A percentile compares a stretch with the other conserved stretches of the same genome.
Conservation (phyloP, 176 grass and related monocot genomes). For the Alopecurus myosuroides region DNA sequence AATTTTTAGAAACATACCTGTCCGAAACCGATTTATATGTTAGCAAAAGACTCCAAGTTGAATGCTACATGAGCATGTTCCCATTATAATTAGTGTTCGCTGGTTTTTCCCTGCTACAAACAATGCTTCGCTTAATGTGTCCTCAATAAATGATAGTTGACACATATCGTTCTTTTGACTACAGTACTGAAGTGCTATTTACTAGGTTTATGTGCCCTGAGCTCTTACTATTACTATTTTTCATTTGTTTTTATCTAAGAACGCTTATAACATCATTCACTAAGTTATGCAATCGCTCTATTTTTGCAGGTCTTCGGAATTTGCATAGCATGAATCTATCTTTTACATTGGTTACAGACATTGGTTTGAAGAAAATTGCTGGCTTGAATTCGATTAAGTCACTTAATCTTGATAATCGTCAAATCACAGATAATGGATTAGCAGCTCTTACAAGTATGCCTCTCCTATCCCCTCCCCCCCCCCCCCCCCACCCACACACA, state of each 20-base stretch:
- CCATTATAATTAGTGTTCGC: neutral
- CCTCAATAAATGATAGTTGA: slow-evolving; percentile 4
- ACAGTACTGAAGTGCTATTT: neutral
- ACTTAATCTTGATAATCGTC: slow-evolving; percentile 85
- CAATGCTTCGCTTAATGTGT: neutral
- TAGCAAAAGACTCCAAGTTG: neutral
- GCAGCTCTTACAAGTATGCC: slow-evolving; percentile 67
- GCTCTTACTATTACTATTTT: neutral
- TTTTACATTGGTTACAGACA: slow-evolving; percentile 75
- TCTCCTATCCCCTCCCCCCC: slow-evolving; percentile 15
- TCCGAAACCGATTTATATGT: neutral
- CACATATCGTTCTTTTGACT: neutral
- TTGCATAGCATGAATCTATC: slow-evolving; percentile 85
- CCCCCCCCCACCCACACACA: no score
- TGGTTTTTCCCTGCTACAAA: neutral
- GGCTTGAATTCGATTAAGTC: slow-evolving; percentile 61
- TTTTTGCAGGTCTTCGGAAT: slow-evolving; percentile 58
- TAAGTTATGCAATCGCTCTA: neutral
- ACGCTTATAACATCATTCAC: neutral
- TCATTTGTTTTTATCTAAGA: neutral
- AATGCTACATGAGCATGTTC: neutral
- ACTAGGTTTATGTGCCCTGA: neutral
- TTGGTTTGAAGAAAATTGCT: slow-evolving; percentile 79
- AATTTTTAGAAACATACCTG: neutral
- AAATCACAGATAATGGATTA: slow-evolving; percentile 87